Evolutionary conservation across 2,329 filamentous ascomycete genomes (phyloP).

Genomic region (Aspergillus unguis): DNA sequence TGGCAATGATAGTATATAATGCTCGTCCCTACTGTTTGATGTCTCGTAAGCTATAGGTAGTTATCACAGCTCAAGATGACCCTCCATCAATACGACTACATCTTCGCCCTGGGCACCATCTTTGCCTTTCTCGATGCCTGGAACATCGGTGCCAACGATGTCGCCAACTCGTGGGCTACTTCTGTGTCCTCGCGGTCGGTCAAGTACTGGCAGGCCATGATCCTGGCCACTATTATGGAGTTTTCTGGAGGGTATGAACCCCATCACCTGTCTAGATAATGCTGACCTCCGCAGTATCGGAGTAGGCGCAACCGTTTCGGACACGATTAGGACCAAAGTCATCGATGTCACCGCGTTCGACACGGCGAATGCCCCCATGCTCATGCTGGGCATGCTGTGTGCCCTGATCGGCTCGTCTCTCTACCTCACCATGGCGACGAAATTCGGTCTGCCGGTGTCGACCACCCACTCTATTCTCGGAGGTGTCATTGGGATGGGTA

Average conservation of each 20-base stretch:
- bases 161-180: slow-evolving; percentile 21
- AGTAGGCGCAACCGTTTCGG: slow-evolving; percentile 17
- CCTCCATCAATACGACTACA: slow-evolving; percentile 20
- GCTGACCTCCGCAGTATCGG: slow-evolving; percentile 10
- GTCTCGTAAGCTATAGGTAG: neutral
- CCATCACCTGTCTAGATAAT: neutral
- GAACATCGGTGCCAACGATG: slow-evolving; percentile 23
- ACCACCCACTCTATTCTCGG: slow-evolving; percentile 22
- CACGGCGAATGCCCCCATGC: slow-evolving; percentile 7
- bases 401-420: slow-evolving; percentile 15
- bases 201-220: slow-evolving; percentile 20
- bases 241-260: slow-evolving; percentile 14
- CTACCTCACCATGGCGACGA: slow-evolving; percentile 17
- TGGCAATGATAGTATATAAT: slow-evolving; percentile 10
- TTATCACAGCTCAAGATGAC: neutral
- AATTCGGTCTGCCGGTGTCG: slow-evolving; percentile 18
- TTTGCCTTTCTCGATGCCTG: slow-evolving; percentile 21
- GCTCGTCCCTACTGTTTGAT: neutral
- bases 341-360: slow-evolving; percentile 13
- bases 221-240: slow-evolving; percentile 18
- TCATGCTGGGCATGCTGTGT: slow-evolving; percentile 21
- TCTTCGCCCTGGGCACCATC: slow-evolving; percentile 20
- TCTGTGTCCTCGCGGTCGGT: slow-evolving; percentile 20
- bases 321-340: slow-evolving; percentile 21
- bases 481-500: slow-evolving; percentile 19